Conservation (phyloP, 257 asterid genomes). For the Knoxia roxburghii region DNA sequence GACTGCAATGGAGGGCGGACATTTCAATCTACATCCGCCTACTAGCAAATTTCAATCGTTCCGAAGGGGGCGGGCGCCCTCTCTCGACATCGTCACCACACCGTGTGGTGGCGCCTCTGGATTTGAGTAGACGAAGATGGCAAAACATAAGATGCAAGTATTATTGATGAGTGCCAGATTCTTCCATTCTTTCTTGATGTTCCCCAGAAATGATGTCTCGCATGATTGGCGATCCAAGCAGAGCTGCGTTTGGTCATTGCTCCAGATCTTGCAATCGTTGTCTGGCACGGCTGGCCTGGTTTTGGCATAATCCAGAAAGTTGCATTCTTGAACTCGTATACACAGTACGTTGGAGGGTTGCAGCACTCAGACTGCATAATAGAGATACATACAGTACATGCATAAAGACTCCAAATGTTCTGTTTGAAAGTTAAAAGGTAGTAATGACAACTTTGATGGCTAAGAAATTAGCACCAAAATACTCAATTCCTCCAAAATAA, state of each 20-base stretch:
- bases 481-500: too few relatives aligned
- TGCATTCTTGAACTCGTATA: constrained; percentile 40
- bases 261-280: constrained; percentile 57
- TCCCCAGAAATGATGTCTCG: constrained; percentile 31
- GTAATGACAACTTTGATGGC: too few relatives aligned
- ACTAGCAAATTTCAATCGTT: too few relatives aligned
- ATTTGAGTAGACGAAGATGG: constrained; percentile 38
- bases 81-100: too few relatives aligned
- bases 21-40: too few relatives aligned
- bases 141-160: constrained; percentile 20
- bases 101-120: too few relatives aligned
- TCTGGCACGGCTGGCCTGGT: constrained; percentile 33
- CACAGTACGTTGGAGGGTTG: constrained; percentile 69
- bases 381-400: too few relatives aligned
- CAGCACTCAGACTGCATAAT: constrained; percentile 80
- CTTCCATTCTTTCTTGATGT: constrained; percentile 50
- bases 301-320: constrained; percentile 47
- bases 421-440: too few relatives aligned
- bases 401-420: neutral
- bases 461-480: too few relatives aligned
- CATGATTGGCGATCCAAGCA: constrained; percentile 62
- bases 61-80: too few relatives aligned
- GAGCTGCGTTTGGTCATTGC: constrained; percentile 40
- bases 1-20: too few relatives aligned
- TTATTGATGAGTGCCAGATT: constrained; percentile 37